Evolutionary conservation across 345 rosid species (phyloP).

Genomic region (Lenwebbia sp.): DNA sequence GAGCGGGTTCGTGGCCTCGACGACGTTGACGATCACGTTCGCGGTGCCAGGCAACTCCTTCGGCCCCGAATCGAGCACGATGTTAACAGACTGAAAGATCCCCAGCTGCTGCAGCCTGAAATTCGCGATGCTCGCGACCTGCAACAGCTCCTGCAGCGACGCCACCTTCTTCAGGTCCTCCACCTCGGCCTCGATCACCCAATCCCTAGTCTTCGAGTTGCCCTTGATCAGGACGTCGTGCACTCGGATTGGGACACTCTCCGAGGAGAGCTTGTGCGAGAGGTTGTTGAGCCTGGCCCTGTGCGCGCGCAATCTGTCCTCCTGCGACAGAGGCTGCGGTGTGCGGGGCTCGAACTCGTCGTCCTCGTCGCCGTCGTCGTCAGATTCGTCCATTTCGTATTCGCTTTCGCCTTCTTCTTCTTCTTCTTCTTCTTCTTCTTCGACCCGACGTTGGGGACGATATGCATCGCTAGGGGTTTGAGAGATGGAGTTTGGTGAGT

Average conservation of each 20-base stretch:
- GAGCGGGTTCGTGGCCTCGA: constrained; percentile 45
- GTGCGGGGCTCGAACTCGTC: constrained; percentile 10
- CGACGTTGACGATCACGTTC: constrained; percentile 62
- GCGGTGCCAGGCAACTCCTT: constrained; percentile 83
- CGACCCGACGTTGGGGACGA: not conserved
- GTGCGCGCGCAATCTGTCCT: constrained; percentile 12
- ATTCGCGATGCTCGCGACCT: constrained; percentile 49
- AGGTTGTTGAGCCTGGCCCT: constrained; percentile 36
- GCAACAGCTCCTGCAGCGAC: constrained; percentile 66
- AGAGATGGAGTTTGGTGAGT: not conserved
- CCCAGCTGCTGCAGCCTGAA: constrained; percentile 57
- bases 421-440: not conserved
- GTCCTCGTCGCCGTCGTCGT: constrained; percentile 21
- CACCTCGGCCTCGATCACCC: constrained; percentile 57
- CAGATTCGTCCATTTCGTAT: constrained; percentile 20
- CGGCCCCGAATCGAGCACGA: constrained; percentile 83
- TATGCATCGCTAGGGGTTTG: constrained; percentile 8
- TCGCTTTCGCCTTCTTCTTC: not conserved
- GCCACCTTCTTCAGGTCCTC: constrained; percentile 44
- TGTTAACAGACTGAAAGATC: constrained; percentile 68
- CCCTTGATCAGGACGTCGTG: constrained; percentile 79
- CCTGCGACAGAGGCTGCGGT: constrained; percentile 8
- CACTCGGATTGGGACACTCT: constrained; percentile 58
- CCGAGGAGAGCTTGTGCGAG: constrained; percentile 34
- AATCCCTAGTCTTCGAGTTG: constrained; percentile 71